Evolutionary conservation across 805 yeast species (phyloP), one percentile per base, ranked within the genome.

Genomic region (Saccharomyces paradoxus): DNA sequence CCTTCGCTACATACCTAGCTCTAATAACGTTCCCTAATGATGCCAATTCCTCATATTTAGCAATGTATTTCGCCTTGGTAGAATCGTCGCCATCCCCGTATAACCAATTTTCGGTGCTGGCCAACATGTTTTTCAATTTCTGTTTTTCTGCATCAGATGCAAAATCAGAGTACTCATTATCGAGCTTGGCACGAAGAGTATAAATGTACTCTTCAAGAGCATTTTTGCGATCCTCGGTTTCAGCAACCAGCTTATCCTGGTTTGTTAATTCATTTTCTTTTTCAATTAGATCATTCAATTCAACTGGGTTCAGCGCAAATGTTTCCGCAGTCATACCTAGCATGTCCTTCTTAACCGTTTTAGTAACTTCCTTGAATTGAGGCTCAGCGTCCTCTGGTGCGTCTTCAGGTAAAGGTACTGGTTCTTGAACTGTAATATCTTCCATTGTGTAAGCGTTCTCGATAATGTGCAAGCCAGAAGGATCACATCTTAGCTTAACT

Each of bases 191-290:
- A 78, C 99, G 87, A 75, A 92, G 83, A 67, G 89, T 96, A 77
- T 94, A 94, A 69, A 94, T 94, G 81, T 94, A 94, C 81, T 94
- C 99, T 81, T 94, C 99, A 59, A 94, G 81, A 61, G 96, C 94
- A 74, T 94, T 94, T 86, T 94, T 94, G 76, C 90, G 89, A 78
- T 94, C 97, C 80, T 94, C 98, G 62, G 98, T 94, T 78, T 94
- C 98, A 63, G 95, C 95, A 62, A 94, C 97, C 66, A 92, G 84
- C 79, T 91, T 94, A 76, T 94, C 99, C 70, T 86, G 90, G 71
- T 89, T 82, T 61, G 82, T 79, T 84, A 94, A 77, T 72, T 86
- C 80, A 69, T 82, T 82, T 80, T 94, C 99, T 73, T 77, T 77
- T 81, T 94, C 98, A 58, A 86, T 80, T 62, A 78, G 80, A 53